Conservation (phyloP, 495 filamentous ascomycete genomes). For the Gamarada debralockiae region DNA sequence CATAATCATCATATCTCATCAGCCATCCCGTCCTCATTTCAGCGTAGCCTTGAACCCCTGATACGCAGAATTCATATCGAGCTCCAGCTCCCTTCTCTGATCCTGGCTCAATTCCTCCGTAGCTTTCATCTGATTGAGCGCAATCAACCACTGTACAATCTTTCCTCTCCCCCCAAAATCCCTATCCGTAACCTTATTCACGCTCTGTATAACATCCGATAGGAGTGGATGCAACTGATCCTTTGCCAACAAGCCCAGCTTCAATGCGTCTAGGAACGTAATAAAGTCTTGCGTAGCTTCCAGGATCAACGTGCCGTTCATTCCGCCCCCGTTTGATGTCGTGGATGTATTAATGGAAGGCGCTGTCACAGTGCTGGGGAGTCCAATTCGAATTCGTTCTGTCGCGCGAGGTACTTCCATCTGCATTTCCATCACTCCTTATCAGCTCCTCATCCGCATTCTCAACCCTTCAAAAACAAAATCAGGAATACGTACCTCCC, state of each 20-base stretch:
- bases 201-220: constrained; percentile 90
- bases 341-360: constrained; percentile 40
- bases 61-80: constrained; percentile 89
- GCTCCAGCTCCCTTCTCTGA: constrained; percentile 79
- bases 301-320: constrained; percentile 71
- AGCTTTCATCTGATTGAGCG: constrained; percentile 94
- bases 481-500: constrained; percentile 63
- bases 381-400: constrained; percentile 84
- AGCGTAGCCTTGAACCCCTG: constrained; percentile 80
- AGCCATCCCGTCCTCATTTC: constrained; percentile 31
- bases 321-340: constrained; percentile 39
- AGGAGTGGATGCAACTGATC: constrained; percentile 92
- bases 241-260: constrained; percentile 84
- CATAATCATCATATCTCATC: too few relatives aligned
- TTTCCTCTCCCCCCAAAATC: constrained; percentile 94
- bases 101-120: constrained; percentile 86
- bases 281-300: constrained; percentile 97
- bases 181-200: constrained; percentile 89
- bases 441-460: not conserved
- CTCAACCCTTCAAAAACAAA: not conserved
- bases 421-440: constrained; percentile 48
- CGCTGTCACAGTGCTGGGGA: constrained; percentile 58
- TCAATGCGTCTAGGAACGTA: constrained; percentile 92
- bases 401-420: constrained; percentile 94
- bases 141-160: constrained; percentile 97